A percentile compares a stretch with the other conserved stretches of the same genome.
These are phyloP conservation scores for Zoysia matrella DNA, from an alignment of 202 grass and related monocot species.

Conservation along the genomic window DNA sequence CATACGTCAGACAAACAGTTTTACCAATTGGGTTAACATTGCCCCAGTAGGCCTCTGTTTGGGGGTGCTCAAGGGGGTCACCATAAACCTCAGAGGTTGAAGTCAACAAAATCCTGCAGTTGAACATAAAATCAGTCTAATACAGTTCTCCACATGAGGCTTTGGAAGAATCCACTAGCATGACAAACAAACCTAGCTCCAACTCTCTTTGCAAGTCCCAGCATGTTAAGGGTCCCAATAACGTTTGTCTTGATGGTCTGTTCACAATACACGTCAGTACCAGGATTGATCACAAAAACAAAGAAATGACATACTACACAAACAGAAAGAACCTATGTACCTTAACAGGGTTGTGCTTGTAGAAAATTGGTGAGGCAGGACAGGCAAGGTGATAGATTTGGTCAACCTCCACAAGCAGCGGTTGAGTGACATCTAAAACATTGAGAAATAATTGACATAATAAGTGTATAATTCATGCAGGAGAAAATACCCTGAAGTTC, in stretches of 20 bases:
- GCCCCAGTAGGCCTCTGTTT: constrained; percentile 98
- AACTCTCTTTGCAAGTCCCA: constrained; percentile 99
- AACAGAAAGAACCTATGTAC: constrained; percentile 45
- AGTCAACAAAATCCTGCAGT: constrained; percentile 87
- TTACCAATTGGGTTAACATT: constrained; percentile 99
- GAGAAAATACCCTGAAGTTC: constrained; percentile 15
- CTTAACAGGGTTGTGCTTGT: constrained; percentile 99
- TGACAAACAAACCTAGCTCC: constrained; percentile 73
- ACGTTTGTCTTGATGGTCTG: constrained; percentile 99
- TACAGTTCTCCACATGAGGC: constrained; percentile 21
- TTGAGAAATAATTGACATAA: constrained; percentile 2
- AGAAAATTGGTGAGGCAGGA: constrained; percentile 98
- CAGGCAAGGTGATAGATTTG: constrained; percentile 99
- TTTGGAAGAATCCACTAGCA: constrained; percentile 7
- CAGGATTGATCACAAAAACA: constrained; percentile 11
- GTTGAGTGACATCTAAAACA: constrained; percentile 84
- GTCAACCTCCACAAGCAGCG: constrained; percentile 95
- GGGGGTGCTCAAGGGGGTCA: constrained; percentile 96
- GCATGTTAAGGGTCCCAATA: constrained; percentile 98
- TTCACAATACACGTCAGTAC: constrained; percentile 26
- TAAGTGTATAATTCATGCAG: neutral
- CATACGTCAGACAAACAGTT: constrained; percentile 23
- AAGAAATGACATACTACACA: constrained; percentile 21
- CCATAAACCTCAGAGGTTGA: constrained; percentile 99
- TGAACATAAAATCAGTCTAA: constrained; percentile 26